A percentile compares a stretch with the other conserved stretches of the same genome.
phyloP scores from a whole-genome alignment of 805 yeast species.

The Peterozyma xylosa region DNA sequence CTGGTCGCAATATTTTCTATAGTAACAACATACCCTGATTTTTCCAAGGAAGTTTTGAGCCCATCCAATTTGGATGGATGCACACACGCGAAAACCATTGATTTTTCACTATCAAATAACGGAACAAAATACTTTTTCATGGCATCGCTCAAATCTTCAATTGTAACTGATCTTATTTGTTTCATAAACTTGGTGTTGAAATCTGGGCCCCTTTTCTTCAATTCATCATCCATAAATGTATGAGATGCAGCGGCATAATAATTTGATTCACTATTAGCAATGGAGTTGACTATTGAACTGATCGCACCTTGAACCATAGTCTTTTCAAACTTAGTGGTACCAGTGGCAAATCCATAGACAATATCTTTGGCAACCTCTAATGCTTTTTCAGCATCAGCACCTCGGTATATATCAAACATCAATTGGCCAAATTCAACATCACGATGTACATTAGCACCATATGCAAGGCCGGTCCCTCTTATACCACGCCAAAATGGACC shows the following conservation, averaged over 20 bases:
- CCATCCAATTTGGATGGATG: constrained; percentile 56
- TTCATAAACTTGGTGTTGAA: constrained; percentile 48
- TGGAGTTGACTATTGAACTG: constrained; percentile 62
- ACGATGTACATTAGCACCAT: constrained; percentile 65
- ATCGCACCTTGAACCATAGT: constrained; percentile 64
- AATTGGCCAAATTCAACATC: constrained; percentile 62
- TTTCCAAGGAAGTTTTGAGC: constrained; percentile 37
- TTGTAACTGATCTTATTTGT: constrained; percentile 43
- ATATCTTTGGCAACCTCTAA: constrained; percentile 53
- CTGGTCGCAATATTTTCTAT: constrained; percentile 44
- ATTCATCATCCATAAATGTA: constrained; percentile 57
- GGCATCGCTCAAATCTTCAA: constrained; percentile 39
- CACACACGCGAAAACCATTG: constrained; percentile 63
- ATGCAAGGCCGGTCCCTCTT: constrained; percentile 90
- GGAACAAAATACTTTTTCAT: constrained; percentile 56
- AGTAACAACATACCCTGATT: constrained; percentile 52
- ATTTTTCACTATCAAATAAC: constrained; percentile 48
- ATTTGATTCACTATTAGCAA: constrained; percentile 66
- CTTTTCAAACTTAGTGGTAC: constrained; percentile 45
- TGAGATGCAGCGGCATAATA: constrained; percentile 55
- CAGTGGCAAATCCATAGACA: constrained; percentile 52
- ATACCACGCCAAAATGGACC: constrained; percentile 98
- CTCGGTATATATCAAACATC: constrained; percentile 66
- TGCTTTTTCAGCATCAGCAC: constrained; percentile 70
- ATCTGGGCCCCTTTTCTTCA: constrained; percentile 65